Evolutionary conservation across 352 stramenopile species (phyloP).

Genomic region (Phytophthora kernoviae): DNA sequence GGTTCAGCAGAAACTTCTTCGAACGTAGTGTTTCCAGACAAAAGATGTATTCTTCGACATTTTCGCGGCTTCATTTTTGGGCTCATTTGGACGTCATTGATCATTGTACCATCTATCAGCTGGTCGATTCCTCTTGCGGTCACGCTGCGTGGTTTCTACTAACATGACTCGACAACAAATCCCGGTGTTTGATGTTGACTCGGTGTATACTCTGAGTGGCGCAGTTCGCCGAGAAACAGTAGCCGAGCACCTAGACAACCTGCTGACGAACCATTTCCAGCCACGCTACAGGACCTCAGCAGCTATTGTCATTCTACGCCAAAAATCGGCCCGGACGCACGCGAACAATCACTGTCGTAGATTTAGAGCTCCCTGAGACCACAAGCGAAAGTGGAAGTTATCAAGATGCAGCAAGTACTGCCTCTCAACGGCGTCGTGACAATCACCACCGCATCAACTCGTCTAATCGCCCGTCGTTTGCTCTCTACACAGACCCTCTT

Average conservation of each 20-base stretch:
- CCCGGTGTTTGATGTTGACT: constrained; percentile 16
- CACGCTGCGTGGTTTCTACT: constrained; percentile 1
- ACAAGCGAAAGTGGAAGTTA: constrained; percentile 16
- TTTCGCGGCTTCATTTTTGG: too few species aligned
- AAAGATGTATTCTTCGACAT: too few species aligned
- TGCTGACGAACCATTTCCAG: constrained; percentile 13
- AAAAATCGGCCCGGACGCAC: constrained; percentile 13
- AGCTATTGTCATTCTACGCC: constrained; percentile 4
- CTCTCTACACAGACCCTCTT: constrained; percentile 42
- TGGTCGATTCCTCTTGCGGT: too few species aligned
- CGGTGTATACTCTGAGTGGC: constrained; percentile 10
- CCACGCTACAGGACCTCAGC: constrained; percentile 18
- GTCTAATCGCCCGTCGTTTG: constrained; percentile 28
- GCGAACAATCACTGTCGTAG: constrained; percentile 32
- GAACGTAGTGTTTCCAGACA: too few species aligned
- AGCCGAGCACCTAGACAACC: constrained; percentile 12
- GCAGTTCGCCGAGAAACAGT: constrained; percentile 11
- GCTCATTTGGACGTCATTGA: too few species aligned
- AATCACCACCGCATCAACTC: constrained; percentile 26
- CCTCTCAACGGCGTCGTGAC: constrained; percentile 11
- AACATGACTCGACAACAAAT: constrained; percentile 6
- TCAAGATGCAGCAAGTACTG: constrained; percentile 9
- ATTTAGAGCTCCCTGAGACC: constrained; percentile 26
- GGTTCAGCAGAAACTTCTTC: too few species aligned
- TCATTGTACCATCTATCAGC: too few species aligned